Conservation (phyloP, 495 filamentous ascomycete species). For the Aspergillus steynii region DNA sequence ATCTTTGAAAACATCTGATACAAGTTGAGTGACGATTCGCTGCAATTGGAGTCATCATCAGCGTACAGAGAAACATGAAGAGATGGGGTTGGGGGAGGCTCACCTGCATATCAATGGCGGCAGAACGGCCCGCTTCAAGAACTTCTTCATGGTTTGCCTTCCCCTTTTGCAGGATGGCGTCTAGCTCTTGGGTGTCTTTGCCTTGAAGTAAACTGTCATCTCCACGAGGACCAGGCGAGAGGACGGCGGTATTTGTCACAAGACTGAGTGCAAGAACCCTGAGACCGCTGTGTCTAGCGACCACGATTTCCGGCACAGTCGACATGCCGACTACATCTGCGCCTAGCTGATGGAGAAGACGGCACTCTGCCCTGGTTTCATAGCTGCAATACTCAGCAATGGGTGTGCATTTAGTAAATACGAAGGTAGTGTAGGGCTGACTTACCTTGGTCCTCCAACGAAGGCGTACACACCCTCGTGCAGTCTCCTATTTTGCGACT, state of each 20-base stretch:
- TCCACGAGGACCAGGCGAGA: constrained; percentile 63
- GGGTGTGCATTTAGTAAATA: background rate
- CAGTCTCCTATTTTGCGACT: constrained; percentile 46
- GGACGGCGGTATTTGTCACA: constrained; percentile 72
- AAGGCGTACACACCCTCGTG: constrained; percentile 79
- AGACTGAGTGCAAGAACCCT: constrained; percentile 72
- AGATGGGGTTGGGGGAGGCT: constrained; percentile 3
- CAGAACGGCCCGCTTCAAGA: constrained; percentile 60
- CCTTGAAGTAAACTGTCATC: constrained; percentile 50
- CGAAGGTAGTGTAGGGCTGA: constrained; percentile 9
- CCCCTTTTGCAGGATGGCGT: constrained; percentile 57
- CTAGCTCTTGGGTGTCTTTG: constrained; percentile 49
- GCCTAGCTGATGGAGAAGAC: constrained; percentile 65
- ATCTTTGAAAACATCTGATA: constrained; percentile 14
- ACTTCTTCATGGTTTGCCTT: constrained; percentile 76
- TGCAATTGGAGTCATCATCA: constrained; percentile 14
- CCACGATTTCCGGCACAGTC: constrained; percentile 74
- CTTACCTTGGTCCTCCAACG: constrained; percentile 67
- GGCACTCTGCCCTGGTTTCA: constrained; percentile 76
- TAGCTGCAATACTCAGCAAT: constrained; percentile 48
- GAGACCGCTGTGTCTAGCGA: constrained; percentile 69
- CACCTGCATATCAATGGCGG: constrained; percentile 71
- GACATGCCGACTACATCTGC: constrained; percentile 80
- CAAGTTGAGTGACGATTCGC: constrained; percentile 42
- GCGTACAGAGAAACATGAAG: background rate